phyloP scores from a whole-genome alignment of 2,329 filamentous ascomycete genomes.

The Akanthomyces lecanii region DNA sequence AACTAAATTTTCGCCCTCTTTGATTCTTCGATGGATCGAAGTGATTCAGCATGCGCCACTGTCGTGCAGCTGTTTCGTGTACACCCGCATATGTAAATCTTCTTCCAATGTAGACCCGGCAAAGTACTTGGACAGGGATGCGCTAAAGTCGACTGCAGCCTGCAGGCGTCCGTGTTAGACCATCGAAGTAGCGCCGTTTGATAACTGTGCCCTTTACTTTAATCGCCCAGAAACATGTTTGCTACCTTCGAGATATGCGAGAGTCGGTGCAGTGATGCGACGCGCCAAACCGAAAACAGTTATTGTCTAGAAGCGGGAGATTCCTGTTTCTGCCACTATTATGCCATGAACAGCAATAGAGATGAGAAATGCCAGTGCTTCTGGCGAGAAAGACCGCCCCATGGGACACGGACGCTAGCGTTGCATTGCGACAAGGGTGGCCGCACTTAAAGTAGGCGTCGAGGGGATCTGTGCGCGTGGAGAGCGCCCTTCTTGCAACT shows the following conservation, averaged over 20 bases:
- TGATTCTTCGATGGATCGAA: background rate
- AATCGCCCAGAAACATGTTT: background rate
- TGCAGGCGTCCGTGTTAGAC: slow-evolving; percentile 2
- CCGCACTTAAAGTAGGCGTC: background rate
- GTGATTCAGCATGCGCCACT: background rate
- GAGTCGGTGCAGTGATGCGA: background rate
- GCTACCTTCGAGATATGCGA: background rate
- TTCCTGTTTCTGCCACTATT: background rate
- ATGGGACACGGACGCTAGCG: slow-evolving; percentile 12
- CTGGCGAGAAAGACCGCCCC: background rate
- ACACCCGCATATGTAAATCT: background rate
- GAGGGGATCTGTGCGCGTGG: slow-evolving; percentile 14
- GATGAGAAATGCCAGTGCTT: background rate
- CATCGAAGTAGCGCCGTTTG: background rate
- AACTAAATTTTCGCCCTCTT: background rate
- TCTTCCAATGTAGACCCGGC: background rate
- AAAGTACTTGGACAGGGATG: background rate
- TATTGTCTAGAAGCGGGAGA: background rate
- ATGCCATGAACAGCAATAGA: background rate
- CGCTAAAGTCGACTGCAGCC: background rate
- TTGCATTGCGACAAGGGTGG: slow-evolving; percentile 11
- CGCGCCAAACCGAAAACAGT: background rate
- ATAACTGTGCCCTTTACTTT: background rate
- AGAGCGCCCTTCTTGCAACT: background rate
- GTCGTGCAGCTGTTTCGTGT: slow-evolving; percentile 3